A percentile compares a stretch with the other conserved stretches of the same genome.
Evolutionary conservation across 768 basidiomycete species (phyloP).

Genomic region (Pleurotus pulmonarius): DNA sequence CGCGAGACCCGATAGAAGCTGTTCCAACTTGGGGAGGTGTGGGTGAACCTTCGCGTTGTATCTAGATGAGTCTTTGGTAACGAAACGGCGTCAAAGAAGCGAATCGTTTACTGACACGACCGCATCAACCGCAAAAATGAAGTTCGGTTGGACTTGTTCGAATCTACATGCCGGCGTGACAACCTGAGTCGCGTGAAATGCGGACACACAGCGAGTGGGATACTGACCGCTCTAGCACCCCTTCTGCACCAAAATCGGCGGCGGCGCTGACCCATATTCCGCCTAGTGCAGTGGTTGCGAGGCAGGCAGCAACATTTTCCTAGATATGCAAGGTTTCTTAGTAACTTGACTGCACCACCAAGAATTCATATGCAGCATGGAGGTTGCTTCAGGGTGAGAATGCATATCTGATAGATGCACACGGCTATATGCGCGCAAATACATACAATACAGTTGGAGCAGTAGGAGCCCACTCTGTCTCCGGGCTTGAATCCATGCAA

Average conservation of each 20-base stretch:
- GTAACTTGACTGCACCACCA: neutral
- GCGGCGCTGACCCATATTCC: constrained; percentile 85
- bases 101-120: constrained; percentile 47
- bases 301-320: constrained; percentile 68
- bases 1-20: constrained; percentile 49
- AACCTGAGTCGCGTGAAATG: constrained; percentile 6
- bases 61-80: constrained; percentile 28
- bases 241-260: constrained; percentile 78
- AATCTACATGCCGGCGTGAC: constrained; percentile 36
- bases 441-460: constrained; percentile 74
- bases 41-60: constrained; percentile 71
- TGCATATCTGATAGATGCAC: neutral
- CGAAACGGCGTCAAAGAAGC: constrained; percentile 4
- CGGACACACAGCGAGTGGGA: neutral
- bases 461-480: constrained; percentile 74
- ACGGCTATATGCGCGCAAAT: constrained; percentile 11
- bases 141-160: constrained; percentile 72
- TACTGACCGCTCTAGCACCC: constrained; percentile 66
- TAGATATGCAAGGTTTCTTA: constrained; percentile 17
- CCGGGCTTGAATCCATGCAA: constrained; percentile 52
- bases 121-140: constrained; percentile 71
- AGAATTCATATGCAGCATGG: constrained; percentile 5
- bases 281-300: constrained; percentile 53
- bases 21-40: constrained; percentile 61
- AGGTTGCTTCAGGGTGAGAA: neutral